These are phyloP conservation scores for Macrophomina tecta DNA, from an alignment of 2,329 filamentous ascomycete species.

Conservation along the genomic window DNA sequence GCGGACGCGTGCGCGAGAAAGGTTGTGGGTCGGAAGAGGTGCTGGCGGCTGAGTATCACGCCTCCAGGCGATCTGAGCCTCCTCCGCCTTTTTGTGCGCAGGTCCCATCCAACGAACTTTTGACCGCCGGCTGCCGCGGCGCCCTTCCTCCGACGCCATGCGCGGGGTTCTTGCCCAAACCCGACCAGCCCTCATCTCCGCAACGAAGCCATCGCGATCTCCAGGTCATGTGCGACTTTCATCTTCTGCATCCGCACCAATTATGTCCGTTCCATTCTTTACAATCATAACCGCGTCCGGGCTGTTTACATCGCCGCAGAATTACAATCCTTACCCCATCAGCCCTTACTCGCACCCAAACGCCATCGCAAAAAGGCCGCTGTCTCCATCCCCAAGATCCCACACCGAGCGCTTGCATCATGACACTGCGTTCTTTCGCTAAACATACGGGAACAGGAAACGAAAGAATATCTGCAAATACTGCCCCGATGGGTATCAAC, in stretches of 20 bases:
- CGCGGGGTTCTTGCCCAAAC: not conserved
- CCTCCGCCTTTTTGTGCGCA: slow-evolving; percentile 22
- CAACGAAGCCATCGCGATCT: not conserved
- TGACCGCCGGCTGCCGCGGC: slow-evolving; percentile 16
- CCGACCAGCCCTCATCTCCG: slow-evolving; percentile 11
- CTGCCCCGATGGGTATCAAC: not conserved
- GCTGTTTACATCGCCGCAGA: not conserved
- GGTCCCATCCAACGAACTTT: not conserved
- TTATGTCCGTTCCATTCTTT: not conserved
- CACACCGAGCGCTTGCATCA: not conserved
- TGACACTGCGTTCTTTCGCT: not conserved
- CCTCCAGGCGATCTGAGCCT: slow-evolving; percentile 20
- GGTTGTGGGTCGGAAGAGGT: not conserved
- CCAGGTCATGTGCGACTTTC: not conserved
- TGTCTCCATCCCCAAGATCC: not conserved
- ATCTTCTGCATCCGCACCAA: not conserved
- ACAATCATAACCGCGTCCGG: not conserved
- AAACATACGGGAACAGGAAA: not conserved
- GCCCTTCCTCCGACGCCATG: not conserved
- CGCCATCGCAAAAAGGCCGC: not conserved
- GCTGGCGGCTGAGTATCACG: slow-evolving; percentile 5
- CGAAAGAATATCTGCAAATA: not conserved
- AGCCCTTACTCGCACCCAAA: not conserved
- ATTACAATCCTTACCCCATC: not conserved
- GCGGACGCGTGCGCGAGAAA: not conserved